Evolutionary conservation across 2,329 filamentous ascomycete genomes (phyloP).

Genomic region (Apiospora sp.): DNA sequence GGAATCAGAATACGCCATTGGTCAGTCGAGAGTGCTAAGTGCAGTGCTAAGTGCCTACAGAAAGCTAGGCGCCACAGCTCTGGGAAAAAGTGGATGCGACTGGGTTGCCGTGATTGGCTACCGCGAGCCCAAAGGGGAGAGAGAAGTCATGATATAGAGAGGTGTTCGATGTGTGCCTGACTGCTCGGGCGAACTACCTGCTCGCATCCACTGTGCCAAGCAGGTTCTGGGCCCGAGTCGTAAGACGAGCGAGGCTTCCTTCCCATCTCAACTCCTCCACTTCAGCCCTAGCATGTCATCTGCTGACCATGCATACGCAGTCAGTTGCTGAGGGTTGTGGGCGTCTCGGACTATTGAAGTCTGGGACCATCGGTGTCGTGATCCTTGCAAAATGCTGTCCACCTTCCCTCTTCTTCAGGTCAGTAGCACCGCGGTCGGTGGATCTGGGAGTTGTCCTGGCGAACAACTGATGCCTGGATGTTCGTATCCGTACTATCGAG

Average conservation of each 20-base stretch:
- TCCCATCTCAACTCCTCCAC: background rate
- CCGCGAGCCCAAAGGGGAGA: background rate
- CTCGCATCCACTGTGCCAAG: background rate
- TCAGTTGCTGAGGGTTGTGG: background rate
- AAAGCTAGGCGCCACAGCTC: conserved; percentile 15
- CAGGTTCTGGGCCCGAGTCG: background rate
- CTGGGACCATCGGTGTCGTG: background rate
- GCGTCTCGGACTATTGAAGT: conserved; percentile 10
- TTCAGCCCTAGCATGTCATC: conserved; percentile 15
- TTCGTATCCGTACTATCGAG: background rate
- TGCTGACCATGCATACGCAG: conserved; percentile 6
- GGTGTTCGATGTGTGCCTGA: background rate
- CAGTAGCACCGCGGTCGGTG: background rate
- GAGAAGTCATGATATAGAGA: background rate
- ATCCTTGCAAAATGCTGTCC: background rate
- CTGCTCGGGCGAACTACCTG: background rate
- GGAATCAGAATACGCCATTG: conserved; percentile 1
- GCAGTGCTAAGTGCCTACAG: background rate
- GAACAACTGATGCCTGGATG: background rate
- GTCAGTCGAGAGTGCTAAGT: background rate
- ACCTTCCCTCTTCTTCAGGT: background rate
- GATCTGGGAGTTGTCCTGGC: background rate
- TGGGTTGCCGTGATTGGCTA: background rate
- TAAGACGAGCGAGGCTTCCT: background rate
- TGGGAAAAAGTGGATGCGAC: background rate